phyloP scores from a whole-genome alignment of 352 stramenopile species.

The Saprolegnia parasitica region DNA sequence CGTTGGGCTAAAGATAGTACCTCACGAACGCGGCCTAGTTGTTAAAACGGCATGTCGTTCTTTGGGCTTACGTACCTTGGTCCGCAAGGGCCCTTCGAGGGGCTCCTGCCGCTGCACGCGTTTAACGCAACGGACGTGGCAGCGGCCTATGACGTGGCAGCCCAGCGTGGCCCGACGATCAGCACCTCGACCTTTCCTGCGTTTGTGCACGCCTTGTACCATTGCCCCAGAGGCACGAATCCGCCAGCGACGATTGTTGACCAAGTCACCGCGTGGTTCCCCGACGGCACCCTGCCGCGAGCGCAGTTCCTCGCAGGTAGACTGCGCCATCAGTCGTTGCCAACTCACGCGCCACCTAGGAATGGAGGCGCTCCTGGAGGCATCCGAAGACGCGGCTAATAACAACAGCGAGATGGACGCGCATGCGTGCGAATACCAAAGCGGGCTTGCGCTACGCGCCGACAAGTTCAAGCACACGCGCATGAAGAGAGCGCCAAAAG shows the following conservation, averaged over 20 bases:
- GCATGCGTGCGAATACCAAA: conserved; percentile 23
- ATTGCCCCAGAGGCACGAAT: conserved; percentile 1
- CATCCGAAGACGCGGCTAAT: background rate
- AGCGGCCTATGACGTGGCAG: background rate
- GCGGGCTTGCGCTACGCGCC: conserved; percentile 23
- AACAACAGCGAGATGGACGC: background rate
- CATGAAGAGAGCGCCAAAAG: conserved; percentile 4
- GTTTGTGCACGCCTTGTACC: conserved; percentile 14
- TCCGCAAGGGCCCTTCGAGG: conserved; percentile 22
- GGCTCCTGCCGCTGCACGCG: conserved; percentile 12
- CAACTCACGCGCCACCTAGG: background rate
- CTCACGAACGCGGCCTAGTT: no score
- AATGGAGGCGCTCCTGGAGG: conserved; percentile 10
- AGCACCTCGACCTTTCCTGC: background rate
- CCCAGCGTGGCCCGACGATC: background rate
- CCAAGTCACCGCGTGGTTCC: conserved; percentile 28
- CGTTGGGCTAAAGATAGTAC: no score
- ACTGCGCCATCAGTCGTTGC: background rate
- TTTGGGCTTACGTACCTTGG: conserved; percentile 26
- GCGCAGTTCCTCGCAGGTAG: conserved; percentile 16
- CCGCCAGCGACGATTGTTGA: conserved; percentile 23
- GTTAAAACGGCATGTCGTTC: conserved; percentile 16
- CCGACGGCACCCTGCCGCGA: background rate
- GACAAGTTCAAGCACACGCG: conserved; percentile 27
- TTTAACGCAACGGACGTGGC: conserved; percentile 21